Conservation (phyloP, 768 basidiomycete genomes). For the Termitomyces sp. region DNA sequence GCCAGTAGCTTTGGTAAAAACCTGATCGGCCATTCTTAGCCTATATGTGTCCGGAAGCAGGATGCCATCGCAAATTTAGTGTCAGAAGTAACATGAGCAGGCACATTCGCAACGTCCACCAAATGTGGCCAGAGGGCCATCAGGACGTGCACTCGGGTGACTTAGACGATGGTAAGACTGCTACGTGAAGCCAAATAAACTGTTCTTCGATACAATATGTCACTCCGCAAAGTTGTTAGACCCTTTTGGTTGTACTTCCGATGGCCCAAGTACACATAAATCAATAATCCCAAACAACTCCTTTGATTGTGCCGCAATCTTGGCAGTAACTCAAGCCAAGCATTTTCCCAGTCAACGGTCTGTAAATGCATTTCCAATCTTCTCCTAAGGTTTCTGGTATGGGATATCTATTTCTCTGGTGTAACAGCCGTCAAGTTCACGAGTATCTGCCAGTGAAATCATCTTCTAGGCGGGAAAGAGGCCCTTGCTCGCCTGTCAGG, state of each 20-base stretch:
- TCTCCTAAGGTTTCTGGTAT: not conserved
- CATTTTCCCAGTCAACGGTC: not conserved
- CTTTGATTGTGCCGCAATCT: not conserved
- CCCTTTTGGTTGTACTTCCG: not conserved
- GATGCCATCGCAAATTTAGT: conserved; percentile 61
- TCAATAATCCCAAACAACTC: conserved; percentile 3
- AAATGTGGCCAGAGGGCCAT: conserved; percentile 16
- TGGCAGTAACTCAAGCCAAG: not conserved
- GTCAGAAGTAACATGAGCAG: conserved; percentile 69
- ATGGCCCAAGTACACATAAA: not conserved
- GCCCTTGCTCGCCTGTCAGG: not conserved
- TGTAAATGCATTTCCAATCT: not conserved
- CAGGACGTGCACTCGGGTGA: conserved; percentile 15
- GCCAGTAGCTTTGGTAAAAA: not conserved
- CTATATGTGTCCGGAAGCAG: conserved; percentile 53
- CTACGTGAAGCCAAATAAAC: conserved; percentile 1
- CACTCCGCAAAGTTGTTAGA: not conserved
- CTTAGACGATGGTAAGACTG: conserved; percentile 8
- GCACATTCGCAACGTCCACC: conserved; percentile 40
- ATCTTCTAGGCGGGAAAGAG: not conserved
- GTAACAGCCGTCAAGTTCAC: not conserved
- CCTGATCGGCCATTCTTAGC: conserved; percentile 28
- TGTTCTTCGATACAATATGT: not conserved
- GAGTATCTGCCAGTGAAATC: not conserved
- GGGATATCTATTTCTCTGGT: not conserved